These are phyloP conservation scores for Cladophialophora exuberans DNA, from an alignment of 2,329 filamentous ascomycete genomes.

Conservation along the genomic window DNA sequence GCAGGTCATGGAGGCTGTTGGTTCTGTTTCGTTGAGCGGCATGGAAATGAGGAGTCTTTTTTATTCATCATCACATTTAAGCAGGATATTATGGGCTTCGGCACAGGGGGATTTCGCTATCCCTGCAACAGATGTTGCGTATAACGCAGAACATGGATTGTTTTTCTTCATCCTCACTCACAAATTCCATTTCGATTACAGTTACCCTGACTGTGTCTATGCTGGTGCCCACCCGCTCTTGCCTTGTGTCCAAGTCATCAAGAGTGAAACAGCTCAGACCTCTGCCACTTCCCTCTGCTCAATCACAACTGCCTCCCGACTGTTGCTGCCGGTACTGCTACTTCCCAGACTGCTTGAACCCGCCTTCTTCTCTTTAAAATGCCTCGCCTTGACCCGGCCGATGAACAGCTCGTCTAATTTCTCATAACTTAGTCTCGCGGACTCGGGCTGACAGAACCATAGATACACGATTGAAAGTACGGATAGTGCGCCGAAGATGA, in stretches of 20 bases:
- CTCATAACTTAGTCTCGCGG: constrained; percentile 38
- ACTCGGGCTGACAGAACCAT: constrained; percentile 45
- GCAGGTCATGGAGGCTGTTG: no score
- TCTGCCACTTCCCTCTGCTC: neutral
- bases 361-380: constrained; percentile 26
- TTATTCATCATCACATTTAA: no score
- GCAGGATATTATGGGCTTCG: neutral
- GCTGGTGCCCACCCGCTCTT: no score
- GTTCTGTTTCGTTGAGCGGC: no score
- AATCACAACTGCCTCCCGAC: neutral
- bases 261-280: neutral
- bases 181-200: no score
- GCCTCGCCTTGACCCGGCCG: constrained; percentile 30
- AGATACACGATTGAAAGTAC: constrained; percentile 29
- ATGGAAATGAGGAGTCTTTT: no score
- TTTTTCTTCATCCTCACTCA: no score
- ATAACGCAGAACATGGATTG: no score
- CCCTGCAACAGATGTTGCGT: neutral
- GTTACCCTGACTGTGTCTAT: no score
- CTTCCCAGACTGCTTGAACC: neutral
- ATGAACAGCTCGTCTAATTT: constrained; percentile 41
- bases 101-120: neutral
- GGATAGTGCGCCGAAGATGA: constrained; percentile 45
- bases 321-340: neutral
- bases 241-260: no score